Base-by-base conservation (phyloP, 1,284 basidiomycete genomes). In the Microbotryomycetes sp. region DNA sequence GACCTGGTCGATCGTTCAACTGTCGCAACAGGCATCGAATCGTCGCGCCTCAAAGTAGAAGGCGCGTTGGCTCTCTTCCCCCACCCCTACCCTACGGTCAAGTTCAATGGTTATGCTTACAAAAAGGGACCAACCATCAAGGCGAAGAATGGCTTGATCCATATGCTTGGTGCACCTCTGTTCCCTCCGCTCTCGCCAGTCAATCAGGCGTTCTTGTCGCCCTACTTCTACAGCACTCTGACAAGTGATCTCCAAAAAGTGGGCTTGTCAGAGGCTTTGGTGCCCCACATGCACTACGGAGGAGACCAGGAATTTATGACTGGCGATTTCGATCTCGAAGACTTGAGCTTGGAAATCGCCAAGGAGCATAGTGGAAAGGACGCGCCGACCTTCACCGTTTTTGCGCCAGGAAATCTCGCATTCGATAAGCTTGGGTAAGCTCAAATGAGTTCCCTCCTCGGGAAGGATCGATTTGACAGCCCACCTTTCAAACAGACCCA, bases 61-160 rank as follows among this genome's bases (percentile, higher is more conserved):
- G 61, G 68, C 3, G 50, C 52, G 9, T 26, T 71, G n/a, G 50
- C 54, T 4, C 32, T 50, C 14, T 58, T 58, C 46, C 69, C 69
- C 1, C 52, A 59, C 48, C 64, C 64, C 6, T 58, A 68, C 59
- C 63, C 64, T 12, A 56, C 59, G 1, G 42, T 68, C 51, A 57
- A 50, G 30, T 68, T 68, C 54, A 68, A 68, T 42, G 46, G 23
- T 22, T 66, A 66, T 45, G 28, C 57, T 2, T 16, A 29, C 45
- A 68, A 61, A 49, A 53, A 58, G 6, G 68, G 66, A 1, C 67
- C 66, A 19, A 60, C 68, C 15, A 58, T 74, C 62, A 57, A 67
- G n/a, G 70, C 73, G 14, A 72, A 72, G 67, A 74, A 74, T 53
- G 71, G 62, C n/a, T 28, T 59, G 36, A 67, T 67, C 47, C 56